Evolutionary conservation across 2,329 filamentous ascomycete genomes (phyloP), one percentile per base, ranked within the genome.

Genomic region (Cryoendolithus antarcticus): DNA sequence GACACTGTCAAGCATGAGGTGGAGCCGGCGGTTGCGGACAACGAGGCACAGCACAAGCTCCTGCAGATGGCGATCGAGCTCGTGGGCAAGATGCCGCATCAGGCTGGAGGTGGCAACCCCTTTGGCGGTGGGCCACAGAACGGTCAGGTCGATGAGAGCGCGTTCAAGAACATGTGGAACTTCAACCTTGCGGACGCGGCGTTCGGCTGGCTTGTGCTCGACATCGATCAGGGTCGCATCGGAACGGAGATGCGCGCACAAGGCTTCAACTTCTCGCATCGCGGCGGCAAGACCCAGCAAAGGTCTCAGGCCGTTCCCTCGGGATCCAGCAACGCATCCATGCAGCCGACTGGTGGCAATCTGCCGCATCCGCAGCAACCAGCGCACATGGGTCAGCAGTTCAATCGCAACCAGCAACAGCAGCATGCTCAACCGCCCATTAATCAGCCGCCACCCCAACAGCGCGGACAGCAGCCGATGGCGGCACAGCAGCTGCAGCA

Each of bases 121-220:
- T 98, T 98, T 56, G 91, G 91, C 33, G 89, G 89, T 9, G 84
- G 85, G 24, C 78, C 71, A 38, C 74, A 76, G 42, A 80, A 85
- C 37, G 91, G 91, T 27, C 84, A 93, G 56, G 86, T 98, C 11
- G 91, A 98, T 47, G 91, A 98, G 69, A 95, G 88, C 54, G 91
- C 91, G 1, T 98, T 98, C 74, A 98, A 98, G 71, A 98, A 98
- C 61, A 96, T 96, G 91, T 98, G 91, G 91, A 98, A 98, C 64
- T 98, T 98, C 67, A 96, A 96, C 62, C 65, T 98, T 49, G 91
- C 91, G 24, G 91, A 98, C 67, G 91, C 91, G 40, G 89, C 91
- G 12, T 98, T 96, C 60, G 91, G 91, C 44, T 98, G 86, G 71
- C 71, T 98, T 37, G 86, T 96, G 10, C 66, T 98, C 42, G 91